A percentile compares a stretch with the other conserved stretches of the same genome.
Evolutionary conservation across 441 rosid genomes (phyloP).

Genomic region (Erodium texanum): DNA sequence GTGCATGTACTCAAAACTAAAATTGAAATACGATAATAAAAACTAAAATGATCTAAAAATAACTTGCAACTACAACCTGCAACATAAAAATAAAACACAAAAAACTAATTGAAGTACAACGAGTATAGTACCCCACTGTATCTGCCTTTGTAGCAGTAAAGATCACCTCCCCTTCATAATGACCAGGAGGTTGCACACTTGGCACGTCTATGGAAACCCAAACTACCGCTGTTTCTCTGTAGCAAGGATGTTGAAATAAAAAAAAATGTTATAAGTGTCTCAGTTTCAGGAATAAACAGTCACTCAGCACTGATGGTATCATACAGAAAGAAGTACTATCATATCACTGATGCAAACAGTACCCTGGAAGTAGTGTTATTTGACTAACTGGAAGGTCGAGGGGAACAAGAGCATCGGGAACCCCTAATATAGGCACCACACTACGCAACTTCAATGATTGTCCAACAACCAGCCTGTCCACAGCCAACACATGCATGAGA

Average conservation of each 20-base stretch:
- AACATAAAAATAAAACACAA: not conserved
- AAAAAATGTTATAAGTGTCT: conserved; percentile 18
- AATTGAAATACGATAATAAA: conserved; percentile 2
- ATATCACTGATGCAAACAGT: conserved; percentile 22
- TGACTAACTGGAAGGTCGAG: conserved; percentile 69
- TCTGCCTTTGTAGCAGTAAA: conserved; percentile 59
- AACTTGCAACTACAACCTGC: not conserved
- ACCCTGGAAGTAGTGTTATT: conserved; percentile 78
- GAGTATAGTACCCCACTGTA: conserved; percentile 39
- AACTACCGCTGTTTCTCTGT: conserved; percentile 76
- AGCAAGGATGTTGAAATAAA: conserved; percentile 13
- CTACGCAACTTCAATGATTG: conserved; percentile 57
- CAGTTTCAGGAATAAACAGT: conserved; percentile 20
- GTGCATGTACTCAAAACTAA: not conserved
- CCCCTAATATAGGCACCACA: conserved; percentile 77
- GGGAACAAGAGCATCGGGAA: conserved; percentile 96
- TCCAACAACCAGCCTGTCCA: conserved; percentile 65
- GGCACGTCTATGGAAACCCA: conserved; percentile 96
- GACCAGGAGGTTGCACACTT: conserved; percentile 70
- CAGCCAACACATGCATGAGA: conserved; percentile 19
- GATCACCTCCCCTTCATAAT: conserved; percentile 76
- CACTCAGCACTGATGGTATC: conserved; percentile 15
- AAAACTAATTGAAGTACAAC: conserved; percentile 10
- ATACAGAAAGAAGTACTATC: conserved; percentile 11
- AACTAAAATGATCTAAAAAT: conserved; percentile 2